Evolutionary conservation across 2,329 filamentous ascomycete genomes (phyloP).

Genomic region (Penicillium sp.): DNA sequence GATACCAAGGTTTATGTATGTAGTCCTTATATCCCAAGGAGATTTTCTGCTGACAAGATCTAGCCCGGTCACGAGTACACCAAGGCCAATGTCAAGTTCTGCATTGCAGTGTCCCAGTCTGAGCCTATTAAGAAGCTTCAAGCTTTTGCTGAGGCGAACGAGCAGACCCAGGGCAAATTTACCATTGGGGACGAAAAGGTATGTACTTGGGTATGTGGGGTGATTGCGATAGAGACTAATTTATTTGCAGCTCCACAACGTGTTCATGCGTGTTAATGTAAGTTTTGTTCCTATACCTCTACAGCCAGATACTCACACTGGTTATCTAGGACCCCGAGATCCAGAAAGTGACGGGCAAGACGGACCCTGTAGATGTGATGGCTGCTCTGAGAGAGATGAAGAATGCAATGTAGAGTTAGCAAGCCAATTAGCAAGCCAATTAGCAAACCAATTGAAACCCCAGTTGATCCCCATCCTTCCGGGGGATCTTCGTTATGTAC

Average conservation of each 20-base stretch:
- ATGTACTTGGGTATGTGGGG: slow-evolving; percentile 19
- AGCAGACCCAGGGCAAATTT: slow-evolving; percentile 90
- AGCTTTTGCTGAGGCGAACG: slow-evolving; percentile 73
- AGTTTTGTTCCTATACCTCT: slow-evolving; percentile 31
- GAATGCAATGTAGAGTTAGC: slow-evolving; percentile 46
- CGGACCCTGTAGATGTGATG: slow-evolving; percentile 81
- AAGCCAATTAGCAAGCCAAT: slow-evolving; percentile 4
- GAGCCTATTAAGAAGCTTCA: slow-evolving; percentile 76
- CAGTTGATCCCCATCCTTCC: background rate
- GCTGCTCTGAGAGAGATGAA: slow-evolving; percentile 85
- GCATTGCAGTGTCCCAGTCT: slow-evolving; percentile 70
- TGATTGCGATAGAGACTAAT: background rate
- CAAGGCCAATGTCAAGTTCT: slow-evolving; percentile 93
- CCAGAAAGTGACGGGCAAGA: slow-evolving; percentile 80
- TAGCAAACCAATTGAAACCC: background rate
- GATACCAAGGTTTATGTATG: slow-evolving; percentile 88
- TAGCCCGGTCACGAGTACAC: slow-evolving; percentile 97
- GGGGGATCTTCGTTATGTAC: slow-evolving; percentile 8
- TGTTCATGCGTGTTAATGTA: slow-evolving; percentile 89
- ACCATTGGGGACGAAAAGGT: slow-evolving; percentile 98
- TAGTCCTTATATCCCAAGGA: slow-evolving; percentile 15
- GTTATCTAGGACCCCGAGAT: slow-evolving; percentile 70
- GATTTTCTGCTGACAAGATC: slow-evolving; percentile 3
- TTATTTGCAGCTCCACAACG: slow-evolving; percentile 74
- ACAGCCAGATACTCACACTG: slow-evolving; percentile 10